Percentiles rank a stretch among this genome's conserved stretches.
These are phyloP conservation scores for Psidium friedrichsthalianum DNA, from an alignment of 345 rosid species.

Conservation along the genomic window DNA sequence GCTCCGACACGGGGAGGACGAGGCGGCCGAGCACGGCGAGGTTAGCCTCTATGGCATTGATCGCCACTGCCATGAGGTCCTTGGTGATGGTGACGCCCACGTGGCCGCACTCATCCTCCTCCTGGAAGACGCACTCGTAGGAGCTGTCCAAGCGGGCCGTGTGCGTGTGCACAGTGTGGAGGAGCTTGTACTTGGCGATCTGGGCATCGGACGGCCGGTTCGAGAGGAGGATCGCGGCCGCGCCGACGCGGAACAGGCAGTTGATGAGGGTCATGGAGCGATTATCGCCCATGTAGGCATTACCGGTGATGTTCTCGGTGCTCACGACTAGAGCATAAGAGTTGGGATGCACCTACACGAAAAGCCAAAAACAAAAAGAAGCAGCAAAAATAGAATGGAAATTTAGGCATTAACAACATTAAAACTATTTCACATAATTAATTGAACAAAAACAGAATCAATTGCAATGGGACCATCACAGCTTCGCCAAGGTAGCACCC, in stretches of 20 bases:
- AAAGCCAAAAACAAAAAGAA: neutral
- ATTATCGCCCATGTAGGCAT: constrained; percentile 14
- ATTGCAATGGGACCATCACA: neutral
- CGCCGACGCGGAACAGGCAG: constrained; percentile 17
- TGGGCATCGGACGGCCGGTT: constrained; percentile 1
- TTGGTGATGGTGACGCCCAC: constrained; percentile 9
- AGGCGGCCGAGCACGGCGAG: constrained; percentile 2
- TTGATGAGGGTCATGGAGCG: constrained; percentile 21
- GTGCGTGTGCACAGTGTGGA: constrained; percentile 12
- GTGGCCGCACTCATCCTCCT: constrained; percentile 9
- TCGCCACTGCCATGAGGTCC: constrained; percentile 10
- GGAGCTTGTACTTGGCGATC: constrained; percentile 9
- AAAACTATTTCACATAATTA: neutral
- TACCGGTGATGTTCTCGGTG: constrained; percentile 9
- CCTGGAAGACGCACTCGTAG: constrained; percentile 6
- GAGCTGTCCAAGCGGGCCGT: constrained; percentile 8
- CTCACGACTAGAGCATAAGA: constrained; percentile 17
- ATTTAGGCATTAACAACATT: neutral
- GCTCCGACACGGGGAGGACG: constrained; percentile 10
- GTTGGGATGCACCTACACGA: constrained; percentile 1
- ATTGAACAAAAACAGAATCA: neutral
- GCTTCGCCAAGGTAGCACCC: neutral
- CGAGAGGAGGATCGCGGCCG: constrained; percentile 15
- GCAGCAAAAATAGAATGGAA: neutral
- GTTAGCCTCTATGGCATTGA: constrained; percentile 8